Base-by-base conservation (phyloP, 805 yeast species). In the Candida quercuum region DNA sequence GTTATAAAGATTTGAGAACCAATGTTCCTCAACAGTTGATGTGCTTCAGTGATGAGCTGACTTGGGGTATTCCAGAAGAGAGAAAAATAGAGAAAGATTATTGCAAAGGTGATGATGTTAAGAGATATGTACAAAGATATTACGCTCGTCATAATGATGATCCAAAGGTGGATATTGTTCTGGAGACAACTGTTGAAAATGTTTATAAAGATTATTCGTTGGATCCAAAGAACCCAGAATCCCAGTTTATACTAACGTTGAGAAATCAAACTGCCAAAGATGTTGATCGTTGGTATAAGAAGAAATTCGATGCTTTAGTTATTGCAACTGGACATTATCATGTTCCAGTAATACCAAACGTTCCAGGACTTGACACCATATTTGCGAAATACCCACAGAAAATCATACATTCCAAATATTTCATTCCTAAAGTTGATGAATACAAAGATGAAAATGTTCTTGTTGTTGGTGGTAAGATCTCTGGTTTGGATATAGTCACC, bases 381-480 rank as follows among this genome's bases (percentile, higher is more conserved):
- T 25, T 18, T 25, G 20, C 25, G 7, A 29, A 23, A 16, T 23
- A 11, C 12, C 44, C 41, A 2, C 38, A 28, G 1, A 47, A 38
- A 14, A 40, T 59, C 3, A 46, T 49, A 21, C 62, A 56, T 34
- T 56, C 59, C 18, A 59, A 40, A 26, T 56, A 32, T 46, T 50
- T 47, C 51, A 51, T 38, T 32, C 54, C n/a, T 6, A 37, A 28
- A 3, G 42, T 49, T 1, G 41, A 42, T 1, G 30, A 28, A 5
- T 58, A 49, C 39, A 36, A 40, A 24, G 47, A 39, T 25, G 42
- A 55, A 37, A 61, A 50, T 10, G 71, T 76, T 5, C 55, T 82
- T 33, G 66, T 81, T 4, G 68, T 82, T n/a, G 89, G 89, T 1
- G 75, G 74, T 43, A 74, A 76, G 9, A 76, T 86, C 5, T 74